Conservation (phyloP, 2,329 filamentous ascomycete genomes). For the Sphaerulina vaccinii region DNA sequence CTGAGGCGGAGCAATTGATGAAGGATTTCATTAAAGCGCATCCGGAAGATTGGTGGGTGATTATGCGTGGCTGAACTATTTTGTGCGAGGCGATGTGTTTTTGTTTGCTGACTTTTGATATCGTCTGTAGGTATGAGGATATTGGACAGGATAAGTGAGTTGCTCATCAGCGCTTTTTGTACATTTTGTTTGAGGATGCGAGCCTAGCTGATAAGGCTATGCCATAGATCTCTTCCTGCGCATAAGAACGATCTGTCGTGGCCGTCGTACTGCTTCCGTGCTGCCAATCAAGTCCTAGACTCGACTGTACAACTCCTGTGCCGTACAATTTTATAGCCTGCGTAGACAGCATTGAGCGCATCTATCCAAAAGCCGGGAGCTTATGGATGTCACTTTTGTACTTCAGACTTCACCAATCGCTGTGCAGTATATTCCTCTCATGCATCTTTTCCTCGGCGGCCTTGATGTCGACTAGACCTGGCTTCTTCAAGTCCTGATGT, state of each 20-base stretch:
- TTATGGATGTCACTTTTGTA: no score
- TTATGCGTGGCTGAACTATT: slow-evolving; percentile 21
- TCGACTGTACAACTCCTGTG: no score
- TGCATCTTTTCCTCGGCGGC: slow-evolving; percentile 38
- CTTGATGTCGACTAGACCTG: slow-evolving; percentile 22
- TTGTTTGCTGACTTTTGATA: slow-evolving; percentile 22
- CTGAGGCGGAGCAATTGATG: slow-evolving; percentile 68
- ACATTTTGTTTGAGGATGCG: slow-evolving; percentile 7
- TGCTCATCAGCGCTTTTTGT: no score
- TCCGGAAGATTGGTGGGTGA: slow-evolving; percentile 61
- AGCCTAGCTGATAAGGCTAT: background rate
- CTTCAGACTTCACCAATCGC: no score
- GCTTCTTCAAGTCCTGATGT: slow-evolving; percentile 28
- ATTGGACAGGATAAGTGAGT: slow-evolving; percentile 37
- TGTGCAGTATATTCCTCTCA: slow-evolving; percentile 36
- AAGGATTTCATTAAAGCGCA: slow-evolving; percentile 69
- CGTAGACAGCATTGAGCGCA: no score
- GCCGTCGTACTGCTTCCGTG: no score
- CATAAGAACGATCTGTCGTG: no score
- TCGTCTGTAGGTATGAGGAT: slow-evolving; percentile 39
- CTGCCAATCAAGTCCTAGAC: no score
- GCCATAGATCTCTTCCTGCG: background rate
- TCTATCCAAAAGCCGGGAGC: no score
- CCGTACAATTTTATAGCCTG: no score
- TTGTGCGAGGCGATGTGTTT: background rate